phyloP scores from a whole-genome alignment of 345 rosid species.

The Litchi chinensis region DNA sequence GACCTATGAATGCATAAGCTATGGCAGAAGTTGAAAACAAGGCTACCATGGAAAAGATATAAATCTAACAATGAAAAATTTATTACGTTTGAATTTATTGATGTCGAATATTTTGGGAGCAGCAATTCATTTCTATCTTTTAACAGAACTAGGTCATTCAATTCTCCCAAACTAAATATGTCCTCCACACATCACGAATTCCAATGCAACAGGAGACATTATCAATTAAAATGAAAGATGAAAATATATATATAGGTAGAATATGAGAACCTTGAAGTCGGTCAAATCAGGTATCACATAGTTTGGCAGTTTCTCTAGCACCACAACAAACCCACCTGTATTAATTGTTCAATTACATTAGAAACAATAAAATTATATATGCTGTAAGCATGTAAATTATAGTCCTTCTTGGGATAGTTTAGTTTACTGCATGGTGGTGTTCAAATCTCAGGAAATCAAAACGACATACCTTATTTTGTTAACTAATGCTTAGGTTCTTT shows the following conservation, averaged over 20 bases:
- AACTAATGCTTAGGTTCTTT: neutral
- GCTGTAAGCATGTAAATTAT: neutral
- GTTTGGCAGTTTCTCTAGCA: slow-evolving; percentile 79
- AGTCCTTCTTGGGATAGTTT: neutral
- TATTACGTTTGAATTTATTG: neutral
- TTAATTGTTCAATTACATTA: slow-evolving; percentile 8
- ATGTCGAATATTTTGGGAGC: neutral
- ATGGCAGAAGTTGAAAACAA: neutral
- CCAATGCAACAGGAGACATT: neutral
- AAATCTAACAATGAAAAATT: neutral
- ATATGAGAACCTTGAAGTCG: slow-evolving; percentile 56
- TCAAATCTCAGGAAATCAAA: slow-evolving; percentile 13
- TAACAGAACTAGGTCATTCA: neutral
- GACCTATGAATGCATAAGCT: neutral
- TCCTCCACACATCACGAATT: neutral
- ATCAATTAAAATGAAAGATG: neutral
- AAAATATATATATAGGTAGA: neutral
- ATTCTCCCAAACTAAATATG: neutral
- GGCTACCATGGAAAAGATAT: neutral
- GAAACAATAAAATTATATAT: slow-evolving; percentile 2
- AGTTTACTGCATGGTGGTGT: neutral
- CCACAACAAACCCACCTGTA: slow-evolving; percentile 76
- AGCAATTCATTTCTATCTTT: neutral
- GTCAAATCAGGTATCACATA: slow-evolving; percentile 79
- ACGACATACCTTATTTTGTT: neutral